Percentiles rank a stretch among this genome's conserved stretches.
Conservation (phyloP, 2,329 filamentous ascomycete genomes). For the Sporothrix curviconia region DNA sequence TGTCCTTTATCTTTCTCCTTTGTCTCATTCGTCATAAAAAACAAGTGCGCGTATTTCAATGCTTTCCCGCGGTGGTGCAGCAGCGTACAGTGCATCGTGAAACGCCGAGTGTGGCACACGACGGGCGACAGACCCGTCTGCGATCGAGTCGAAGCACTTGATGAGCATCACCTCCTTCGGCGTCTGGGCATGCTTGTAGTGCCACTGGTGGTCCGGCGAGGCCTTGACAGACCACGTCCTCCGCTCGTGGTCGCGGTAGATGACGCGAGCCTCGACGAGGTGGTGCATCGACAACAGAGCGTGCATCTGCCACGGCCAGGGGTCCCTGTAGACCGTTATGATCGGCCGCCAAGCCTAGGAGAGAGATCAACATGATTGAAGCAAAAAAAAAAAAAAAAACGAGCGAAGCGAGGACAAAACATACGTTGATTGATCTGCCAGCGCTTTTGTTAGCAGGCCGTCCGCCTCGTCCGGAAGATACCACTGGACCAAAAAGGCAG, state of each 20-base stretch:
- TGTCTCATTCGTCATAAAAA: constrained; percentile 32
- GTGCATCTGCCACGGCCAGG: constrained; percentile 34
- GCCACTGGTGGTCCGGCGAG: constrained; percentile 37
- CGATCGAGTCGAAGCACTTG: constrained; percentile 47
- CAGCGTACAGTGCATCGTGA: constrained; percentile 36
- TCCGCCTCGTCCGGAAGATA: constrained; percentile 20
- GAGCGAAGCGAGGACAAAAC: too few species aligned
- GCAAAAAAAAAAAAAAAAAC: neutral
- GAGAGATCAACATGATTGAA: constrained; percentile 20
- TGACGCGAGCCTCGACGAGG: constrained; percentile 32
- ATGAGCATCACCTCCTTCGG: constrained; percentile 49
- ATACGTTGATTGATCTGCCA: constrained; percentile 22
- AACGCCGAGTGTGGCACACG: constrained; percentile 50
- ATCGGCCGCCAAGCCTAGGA: constrained; percentile 42
- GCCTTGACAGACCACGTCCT: constrained; percentile 33
- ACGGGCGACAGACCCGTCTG: constrained; percentile 42
- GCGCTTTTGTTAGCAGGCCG: constrained; percentile 12
- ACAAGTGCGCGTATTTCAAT: constrained; percentile 50
- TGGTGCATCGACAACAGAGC: constrained; percentile 33
- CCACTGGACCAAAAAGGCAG: constrained; percentile 20
- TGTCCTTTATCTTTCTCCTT: neutral
- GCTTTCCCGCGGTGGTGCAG: constrained; percentile 42
- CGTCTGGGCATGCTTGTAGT: constrained; percentile 43
- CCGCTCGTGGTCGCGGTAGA: constrained; percentile 29
- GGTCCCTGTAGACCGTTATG: constrained; percentile 38